Evolutionary conservation across 176 grass and related monocot species (phyloP).

Genomic region (Oryza punctata): DNA sequence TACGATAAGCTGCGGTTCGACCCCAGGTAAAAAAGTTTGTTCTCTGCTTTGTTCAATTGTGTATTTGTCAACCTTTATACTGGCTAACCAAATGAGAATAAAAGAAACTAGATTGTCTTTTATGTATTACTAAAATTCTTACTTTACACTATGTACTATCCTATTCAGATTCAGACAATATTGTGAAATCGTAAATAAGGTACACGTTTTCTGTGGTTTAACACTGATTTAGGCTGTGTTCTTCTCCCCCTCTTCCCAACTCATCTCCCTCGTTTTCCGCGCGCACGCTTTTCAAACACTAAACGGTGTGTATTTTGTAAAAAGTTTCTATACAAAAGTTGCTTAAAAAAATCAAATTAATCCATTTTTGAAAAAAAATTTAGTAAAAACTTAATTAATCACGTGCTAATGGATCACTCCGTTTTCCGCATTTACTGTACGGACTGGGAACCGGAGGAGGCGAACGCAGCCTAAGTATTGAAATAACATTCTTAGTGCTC

Average conservation of each 20-base stretch:
- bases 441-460: no score
- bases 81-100: neutral
- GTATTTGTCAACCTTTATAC: neutral
- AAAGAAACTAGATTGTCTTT: neutral
- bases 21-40: slow-evolving; percentile 59
- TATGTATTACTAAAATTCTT: neutral
- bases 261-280: no score
- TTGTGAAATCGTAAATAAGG: neutral
- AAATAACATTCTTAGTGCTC: neutral
- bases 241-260: no score
- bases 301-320: no score
- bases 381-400: no score
- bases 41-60: neutral
- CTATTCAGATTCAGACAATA: neutral
- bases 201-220: neutral
- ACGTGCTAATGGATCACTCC: no score
- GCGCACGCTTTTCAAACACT: no score
- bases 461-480: neutral
- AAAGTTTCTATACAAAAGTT: no score
- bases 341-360: no score
- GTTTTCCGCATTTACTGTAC: no score
- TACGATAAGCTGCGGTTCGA: slow-evolving; percentile 90
- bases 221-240: neutral
- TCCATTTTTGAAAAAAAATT: no score
- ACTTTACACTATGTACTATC: neutral